phyloP scores from a whole-genome alignment of 179 eudicot genomes.

The Spinacia oleracea region DNA sequence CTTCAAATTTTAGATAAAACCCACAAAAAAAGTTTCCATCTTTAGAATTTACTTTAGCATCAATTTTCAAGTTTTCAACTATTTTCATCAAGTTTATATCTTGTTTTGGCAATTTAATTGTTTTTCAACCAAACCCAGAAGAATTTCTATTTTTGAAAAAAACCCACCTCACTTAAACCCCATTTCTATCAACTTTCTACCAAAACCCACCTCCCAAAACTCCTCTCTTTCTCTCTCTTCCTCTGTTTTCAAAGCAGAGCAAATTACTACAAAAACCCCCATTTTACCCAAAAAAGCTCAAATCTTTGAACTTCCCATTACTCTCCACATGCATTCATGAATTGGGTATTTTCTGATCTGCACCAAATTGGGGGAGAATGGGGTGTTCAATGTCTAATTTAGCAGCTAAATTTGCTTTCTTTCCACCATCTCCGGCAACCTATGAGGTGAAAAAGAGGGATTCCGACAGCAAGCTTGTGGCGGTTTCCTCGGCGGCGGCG shows the following conservation, averaged over 20 bases:
- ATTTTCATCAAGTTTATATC: background rate
- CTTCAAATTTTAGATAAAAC: background rate
- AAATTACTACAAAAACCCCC: background rate
- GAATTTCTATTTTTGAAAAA: slow-evolving; percentile 17
- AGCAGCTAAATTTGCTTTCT: slow-evolving; percentile 89
- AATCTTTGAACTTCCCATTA: background rate
- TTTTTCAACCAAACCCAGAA: slow-evolving; percentile 8
- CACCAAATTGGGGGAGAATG: slow-evolving; percentile 34
- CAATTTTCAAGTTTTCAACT: background rate
- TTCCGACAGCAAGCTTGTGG: slow-evolving; percentile 53
- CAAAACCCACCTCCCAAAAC: slow-evolving; percentile 5
- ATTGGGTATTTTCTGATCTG: slow-evolving; percentile 27
- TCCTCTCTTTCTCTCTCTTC: background rate
- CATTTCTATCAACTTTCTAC: slow-evolving; percentile 1
- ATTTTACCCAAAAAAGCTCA: background rate
- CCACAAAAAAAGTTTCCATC: background rate
- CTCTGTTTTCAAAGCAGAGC: slow-evolving; percentile 8
- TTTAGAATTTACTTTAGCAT: background rate
- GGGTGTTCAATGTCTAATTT: slow-evolving; percentile 78
- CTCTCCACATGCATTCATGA: slow-evolving; percentile 59
- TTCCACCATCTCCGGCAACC: slow-evolving; percentile 86
- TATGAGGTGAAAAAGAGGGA: slow-evolving; percentile 67
- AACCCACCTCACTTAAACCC: slow-evolving; percentile 14
- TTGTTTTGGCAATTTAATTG: background rate
- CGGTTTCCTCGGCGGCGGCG: slow-evolving; percentile 55